A percentile compares a stretch with the other conserved stretches of the same genome.
Conservation (phyloP, 352 stramenopile species). For the Pythium apleroticum region DNA sequence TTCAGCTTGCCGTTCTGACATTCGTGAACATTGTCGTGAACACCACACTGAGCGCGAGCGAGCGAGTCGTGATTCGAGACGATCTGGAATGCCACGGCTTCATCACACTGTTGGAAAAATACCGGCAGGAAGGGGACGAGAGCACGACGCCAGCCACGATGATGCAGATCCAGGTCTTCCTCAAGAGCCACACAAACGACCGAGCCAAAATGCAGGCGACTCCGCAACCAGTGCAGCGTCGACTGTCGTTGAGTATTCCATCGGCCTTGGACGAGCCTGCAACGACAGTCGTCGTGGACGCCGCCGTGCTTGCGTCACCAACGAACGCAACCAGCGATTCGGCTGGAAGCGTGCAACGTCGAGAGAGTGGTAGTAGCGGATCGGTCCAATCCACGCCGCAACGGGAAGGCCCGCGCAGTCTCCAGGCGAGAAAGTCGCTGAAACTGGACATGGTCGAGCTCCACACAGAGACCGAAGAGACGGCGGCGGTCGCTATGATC, state of each 20-base stretch:
- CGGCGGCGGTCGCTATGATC: not conserved
- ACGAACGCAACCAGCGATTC: not conserved
- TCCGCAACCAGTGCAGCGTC: conserved; percentile 9
- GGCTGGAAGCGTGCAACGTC: not conserved
- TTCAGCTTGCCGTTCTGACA: conserved; percentile 35
- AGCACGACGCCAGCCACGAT: conserved; percentile 10
- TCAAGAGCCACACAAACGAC: conserved; percentile 23
- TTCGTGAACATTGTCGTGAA: conserved; percentile 53
- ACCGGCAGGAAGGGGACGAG: conserved; percentile 12
- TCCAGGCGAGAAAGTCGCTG: conserved; percentile 24
- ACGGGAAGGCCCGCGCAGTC: conserved; percentile 15
- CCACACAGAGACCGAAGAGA: conserved; percentile 21
- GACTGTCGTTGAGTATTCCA: conserved; percentile 16
- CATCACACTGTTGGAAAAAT: conserved; percentile 32
- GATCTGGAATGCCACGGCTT: conserved; percentile 41
- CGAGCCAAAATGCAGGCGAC: not conserved
- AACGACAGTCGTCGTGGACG: not conserved
- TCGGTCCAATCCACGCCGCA: conserved; percentile 12
- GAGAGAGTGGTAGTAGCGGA: not conserved
- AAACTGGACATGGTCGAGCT: conserved; percentile 22
- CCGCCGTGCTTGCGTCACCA: not conserved
- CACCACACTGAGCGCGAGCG: conserved; percentile 28
- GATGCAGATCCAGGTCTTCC: conserved; percentile 30
- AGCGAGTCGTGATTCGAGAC: conserved; percentile 40
- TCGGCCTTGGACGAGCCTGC: conserved; percentile 4